phyloP scores from a whole-genome alignment of 2,329 filamentous ascomycete species.

The Sarocladium strictum region DNA sequence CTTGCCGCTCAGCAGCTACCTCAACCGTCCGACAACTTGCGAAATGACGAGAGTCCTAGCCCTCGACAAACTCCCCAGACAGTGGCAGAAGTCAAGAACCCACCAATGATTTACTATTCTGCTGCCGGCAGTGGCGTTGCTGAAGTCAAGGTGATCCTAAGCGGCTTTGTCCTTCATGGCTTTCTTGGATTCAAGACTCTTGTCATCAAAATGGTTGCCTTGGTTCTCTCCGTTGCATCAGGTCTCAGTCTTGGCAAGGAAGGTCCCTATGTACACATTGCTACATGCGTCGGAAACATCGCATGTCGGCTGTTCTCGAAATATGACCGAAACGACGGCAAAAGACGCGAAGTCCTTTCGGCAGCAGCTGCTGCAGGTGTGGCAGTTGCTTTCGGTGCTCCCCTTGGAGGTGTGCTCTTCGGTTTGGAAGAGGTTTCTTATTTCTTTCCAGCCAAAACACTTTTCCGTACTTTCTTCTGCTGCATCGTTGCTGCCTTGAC shows the following conservation, averaged over 20 bases:
- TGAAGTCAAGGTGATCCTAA: conserved; percentile 96
- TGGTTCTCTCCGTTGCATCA: conserved; percentile 86
- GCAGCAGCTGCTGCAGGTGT: conserved; percentile 89
- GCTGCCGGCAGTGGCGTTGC: conserved; percentile 94
- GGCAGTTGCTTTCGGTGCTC: conserved; percentile 89
- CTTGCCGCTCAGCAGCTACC: conserved; percentile 59
- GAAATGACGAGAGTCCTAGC: conserved; percentile 38
- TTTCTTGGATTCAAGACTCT: conserved; percentile 88
- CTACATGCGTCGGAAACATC: conserved; percentile 92
- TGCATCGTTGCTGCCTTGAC: conserved; percentile 90
- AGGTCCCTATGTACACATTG: conserved; percentile 94
- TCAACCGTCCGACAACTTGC: conserved; percentile 31
- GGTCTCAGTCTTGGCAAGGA: conserved; percentile 93
- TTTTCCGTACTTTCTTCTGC: conserved; percentile 97
- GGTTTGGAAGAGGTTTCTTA: conserved; percentile 93
- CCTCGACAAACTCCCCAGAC: conserved; percentile 26
- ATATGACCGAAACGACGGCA: conserved; percentile 90
- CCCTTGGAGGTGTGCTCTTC: conserved; percentile 81
- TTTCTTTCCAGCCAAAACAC: conserved; percentile 94
- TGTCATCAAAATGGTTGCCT: conserved; percentile 72
- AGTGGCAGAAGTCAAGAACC: conserved; percentile 29
- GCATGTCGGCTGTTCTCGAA: conserved; percentile 89
- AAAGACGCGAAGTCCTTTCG: conserved; percentile 88
- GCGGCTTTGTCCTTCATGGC: conserved; percentile 92
- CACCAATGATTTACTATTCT: conserved; percentile 90